Evolutionary conservation across 202 grass and related monocot genomes (phyloP).

Genomic region (Panicum hallii): DNA sequence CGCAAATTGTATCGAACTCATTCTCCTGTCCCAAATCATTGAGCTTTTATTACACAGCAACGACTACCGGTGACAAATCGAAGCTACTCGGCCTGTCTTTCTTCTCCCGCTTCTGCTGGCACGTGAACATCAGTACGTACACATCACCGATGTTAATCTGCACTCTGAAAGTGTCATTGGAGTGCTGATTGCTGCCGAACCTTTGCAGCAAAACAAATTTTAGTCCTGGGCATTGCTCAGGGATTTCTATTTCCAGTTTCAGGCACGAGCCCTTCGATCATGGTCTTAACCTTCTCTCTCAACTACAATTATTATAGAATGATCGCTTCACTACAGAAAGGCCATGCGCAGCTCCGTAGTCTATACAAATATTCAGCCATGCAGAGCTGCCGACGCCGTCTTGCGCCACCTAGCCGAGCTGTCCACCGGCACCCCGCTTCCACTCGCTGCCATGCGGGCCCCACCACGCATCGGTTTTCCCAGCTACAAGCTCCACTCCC

Average conservation of each 20-base stretch:
- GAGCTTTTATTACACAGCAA: not conserved
- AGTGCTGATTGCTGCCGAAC: not conserved
- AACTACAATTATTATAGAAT: not conserved
- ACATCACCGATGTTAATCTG: not conserved
- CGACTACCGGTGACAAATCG: not conserved
- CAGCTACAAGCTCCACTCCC: not conserved
- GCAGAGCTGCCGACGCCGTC: not conserved
- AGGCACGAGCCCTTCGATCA: not conserved
- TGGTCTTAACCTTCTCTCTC: not conserved
- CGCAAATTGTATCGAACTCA: not conserved
- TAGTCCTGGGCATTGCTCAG: not conserved
- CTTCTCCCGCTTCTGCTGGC: not conserved
- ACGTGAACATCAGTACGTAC: not conserved
- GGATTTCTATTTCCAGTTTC: no score
- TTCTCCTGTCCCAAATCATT: not conserved
- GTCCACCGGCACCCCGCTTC: not conserved
- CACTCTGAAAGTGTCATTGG: not conserved
- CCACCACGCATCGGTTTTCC: not conserved
- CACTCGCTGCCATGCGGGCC: not conserved
- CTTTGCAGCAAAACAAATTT: not conserved
- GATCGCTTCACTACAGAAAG: not conserved
- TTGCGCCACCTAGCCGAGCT: not conserved
- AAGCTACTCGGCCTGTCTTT: not conserved
- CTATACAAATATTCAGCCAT: not conserved
- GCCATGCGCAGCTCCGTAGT: not conserved